phyloP scores from a whole-genome alignment of 225 moss, liverwort and hornwort species.

The Antitrichia curtipendula region DNA sequence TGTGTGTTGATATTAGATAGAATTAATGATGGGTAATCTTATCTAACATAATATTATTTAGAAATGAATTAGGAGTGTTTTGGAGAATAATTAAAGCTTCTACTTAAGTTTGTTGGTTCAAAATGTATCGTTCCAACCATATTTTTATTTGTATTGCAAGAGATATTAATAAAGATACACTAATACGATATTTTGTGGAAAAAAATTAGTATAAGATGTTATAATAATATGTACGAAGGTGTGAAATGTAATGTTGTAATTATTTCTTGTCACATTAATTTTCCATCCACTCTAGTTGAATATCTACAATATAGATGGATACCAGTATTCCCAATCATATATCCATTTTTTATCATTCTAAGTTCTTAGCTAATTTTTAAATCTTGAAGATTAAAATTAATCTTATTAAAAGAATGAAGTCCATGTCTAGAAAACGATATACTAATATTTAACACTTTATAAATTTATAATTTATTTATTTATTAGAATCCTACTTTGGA shows the following conservation, averaged over 20 bases:
- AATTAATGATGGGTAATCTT: background rate
- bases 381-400: background rate
- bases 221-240: background rate
- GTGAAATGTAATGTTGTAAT: background rate
- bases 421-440: background rate
- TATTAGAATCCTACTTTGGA: no score
- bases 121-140: background rate
- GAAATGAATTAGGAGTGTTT: background rate
- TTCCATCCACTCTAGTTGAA: background rate
- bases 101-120: background rate
- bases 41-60: background rate
- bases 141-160: background rate
- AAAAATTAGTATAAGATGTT: background rate
- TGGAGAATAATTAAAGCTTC: background rate
- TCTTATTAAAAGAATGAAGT: background rate
- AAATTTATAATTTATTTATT: no score
- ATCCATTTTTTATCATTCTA: background rate
- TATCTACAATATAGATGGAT: background rate
- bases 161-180: background rate
- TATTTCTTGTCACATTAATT: background rate
- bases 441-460: no score
- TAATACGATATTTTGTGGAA: background rate
- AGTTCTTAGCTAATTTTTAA: background rate
- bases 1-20: background rate
- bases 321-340: background rate